Conservation (phyloP, 2,329 filamentous ascomycete genomes). For the Lojkania enalia region DNA sequence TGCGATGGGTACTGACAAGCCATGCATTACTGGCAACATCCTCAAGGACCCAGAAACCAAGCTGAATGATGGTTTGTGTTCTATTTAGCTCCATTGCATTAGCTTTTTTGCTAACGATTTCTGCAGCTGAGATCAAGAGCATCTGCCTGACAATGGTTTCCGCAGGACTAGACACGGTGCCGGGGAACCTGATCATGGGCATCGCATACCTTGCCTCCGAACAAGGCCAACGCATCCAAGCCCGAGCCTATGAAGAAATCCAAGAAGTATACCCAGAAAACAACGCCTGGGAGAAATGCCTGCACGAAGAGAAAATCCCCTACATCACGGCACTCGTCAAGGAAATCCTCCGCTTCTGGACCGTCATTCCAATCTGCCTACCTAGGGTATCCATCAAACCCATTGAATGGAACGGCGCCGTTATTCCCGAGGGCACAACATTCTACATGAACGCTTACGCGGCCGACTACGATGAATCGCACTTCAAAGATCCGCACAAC, state of each 20-base stretch:
- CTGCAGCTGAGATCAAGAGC: conserved; percentile 72
- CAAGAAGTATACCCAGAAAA: conserved; percentile 70
- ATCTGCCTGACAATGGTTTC: conserved; percentile 83
- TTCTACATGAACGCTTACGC: conserved; percentile 80
- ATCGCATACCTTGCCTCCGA: conserved; percentile 73
- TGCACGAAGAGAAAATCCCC: conserved; percentile 73
- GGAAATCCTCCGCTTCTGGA: conserved; percentile 77
- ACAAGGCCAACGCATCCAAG: conserved; percentile 70
- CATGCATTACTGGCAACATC: conserved; percentile 71
- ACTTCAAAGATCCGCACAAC: conserved; percentile 65
- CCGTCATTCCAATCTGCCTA: conserved; percentile 77
- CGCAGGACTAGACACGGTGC: conserved; percentile 79
- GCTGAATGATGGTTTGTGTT: conserved; percentile 62
- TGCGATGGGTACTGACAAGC: conserved; percentile 64
- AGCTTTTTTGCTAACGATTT: conserved; percentile 15
- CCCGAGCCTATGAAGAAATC: conserved; percentile 70
- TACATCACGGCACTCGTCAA: conserved; percentile 80
- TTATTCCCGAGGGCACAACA: conserved; percentile 74
- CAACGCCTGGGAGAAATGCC: conserved; percentile 75
- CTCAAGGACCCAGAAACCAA: conserved; percentile 71
- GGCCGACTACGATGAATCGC: conserved; percentile 70
- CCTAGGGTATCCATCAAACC: conserved; percentile 73
- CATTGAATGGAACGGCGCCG: conserved; percentile 67
- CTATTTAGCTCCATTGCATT: no score
- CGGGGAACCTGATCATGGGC: conserved; percentile 77